These are phyloP conservation scores for Stephania japonica DNA, from an alignment of 164 flowering plant genomes.

Conservation along the genomic window DNA sequence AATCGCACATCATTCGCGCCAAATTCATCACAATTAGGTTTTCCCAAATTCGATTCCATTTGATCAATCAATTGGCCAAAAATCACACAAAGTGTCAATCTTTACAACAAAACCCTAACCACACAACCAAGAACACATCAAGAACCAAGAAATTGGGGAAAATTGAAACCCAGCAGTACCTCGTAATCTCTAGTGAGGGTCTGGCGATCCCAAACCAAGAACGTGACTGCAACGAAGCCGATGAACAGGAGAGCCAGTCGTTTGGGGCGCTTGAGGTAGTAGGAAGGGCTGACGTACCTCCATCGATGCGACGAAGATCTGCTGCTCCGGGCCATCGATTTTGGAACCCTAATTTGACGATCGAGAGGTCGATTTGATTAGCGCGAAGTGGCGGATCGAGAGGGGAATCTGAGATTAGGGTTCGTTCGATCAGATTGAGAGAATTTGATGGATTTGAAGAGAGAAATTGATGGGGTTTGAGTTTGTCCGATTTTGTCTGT, in stretches of 20 bases:
- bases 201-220: conserved; percentile 91
- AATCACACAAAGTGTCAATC: neutral
- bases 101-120: neutral
- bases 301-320: conserved; percentile 30
- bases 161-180: conserved; percentile 30
- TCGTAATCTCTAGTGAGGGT: conserved; percentile 72
- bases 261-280: conserved; percentile 78
- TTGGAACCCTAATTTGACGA: neutral
- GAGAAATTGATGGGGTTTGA: neutral
- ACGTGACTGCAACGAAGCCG: conserved; percentile 44
- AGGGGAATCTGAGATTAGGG: neutral
- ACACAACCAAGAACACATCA: neutral
- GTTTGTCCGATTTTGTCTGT: neutral
- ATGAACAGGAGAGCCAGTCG: conserved; percentile 69
- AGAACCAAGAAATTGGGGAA: neutral
- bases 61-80: neutral
- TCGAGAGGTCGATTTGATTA: neutral
- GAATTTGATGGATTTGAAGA: neutral
- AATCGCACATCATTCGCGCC: too few species aligned
- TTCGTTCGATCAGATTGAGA: neutral
- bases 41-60: too few species aligned
- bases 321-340: conserved; percentile 52
- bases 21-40: too few species aligned
- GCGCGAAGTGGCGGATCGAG: neutral
- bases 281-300: conserved; percentile 60